Evolutionary conservation across 257 asterid genomes (phyloP), one percentile per base, ranked within the genome.

Genomic region (Sherardia arvensis): DNA sequence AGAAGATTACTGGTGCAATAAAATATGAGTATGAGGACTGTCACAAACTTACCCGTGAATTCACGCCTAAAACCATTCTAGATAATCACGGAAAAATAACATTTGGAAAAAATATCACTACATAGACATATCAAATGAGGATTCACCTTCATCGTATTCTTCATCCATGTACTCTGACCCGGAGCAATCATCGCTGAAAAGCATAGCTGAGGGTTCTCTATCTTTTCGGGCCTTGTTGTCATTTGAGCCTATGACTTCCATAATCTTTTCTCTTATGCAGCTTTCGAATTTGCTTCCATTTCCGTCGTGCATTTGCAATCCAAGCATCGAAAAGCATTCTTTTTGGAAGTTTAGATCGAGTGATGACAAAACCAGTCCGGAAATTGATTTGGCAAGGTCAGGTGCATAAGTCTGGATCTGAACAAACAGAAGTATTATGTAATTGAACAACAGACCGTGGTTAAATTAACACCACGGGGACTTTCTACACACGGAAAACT

Each of bases 341-440:
- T 66, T 73, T 82, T 82, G 80, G 81, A 89, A 92, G 68, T 71
- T 68, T 66, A 30, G 47, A 76, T 92, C 95, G 23, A 74, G 71
- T 25, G 97, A 92, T 54, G 97, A 79, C 72, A 71, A 63, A 69
- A 92, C 77, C 77, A 92, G 78, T 21, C 85, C 83, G 18, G 97
- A 79, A 60, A 89, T 77, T 38, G 95, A 73, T 80, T 79, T 83
- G 27, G 98, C 94, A 71, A 92, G 95, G 49, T 89, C 91, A n/a
- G 97, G 97, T 34, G 91, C 97, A 60, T 87, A 84, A 55, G 77
- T 78, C 71, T 83, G 80, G 36, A 83, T 81, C 99, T 89, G 88
- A 59, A 61, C 59, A 53, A 60, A 33, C 40, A 51, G 48, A 36
- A 38, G 3, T 21, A 17, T 51, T 15, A 20, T 55, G 60, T 49